These are phyloP conservation scores for Quercus glauca DNA, from an alignment of 306 rosid genomes.

Conservation along the genomic window DNA sequence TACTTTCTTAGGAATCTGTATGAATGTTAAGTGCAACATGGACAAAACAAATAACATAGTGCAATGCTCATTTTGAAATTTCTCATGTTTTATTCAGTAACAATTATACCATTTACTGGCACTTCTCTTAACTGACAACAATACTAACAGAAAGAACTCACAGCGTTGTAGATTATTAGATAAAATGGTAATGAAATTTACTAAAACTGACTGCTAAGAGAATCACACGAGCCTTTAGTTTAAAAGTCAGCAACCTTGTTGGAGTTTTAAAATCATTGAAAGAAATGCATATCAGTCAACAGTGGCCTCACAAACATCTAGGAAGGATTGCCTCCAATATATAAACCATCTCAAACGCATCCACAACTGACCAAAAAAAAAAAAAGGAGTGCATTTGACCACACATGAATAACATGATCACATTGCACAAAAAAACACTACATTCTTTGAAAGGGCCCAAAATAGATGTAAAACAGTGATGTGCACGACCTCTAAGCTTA, in stretches of 20 bases:
- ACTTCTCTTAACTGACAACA: neutral
- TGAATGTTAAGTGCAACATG: constrained; percentile 54
- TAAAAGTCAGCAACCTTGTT: neutral
- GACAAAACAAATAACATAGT: neutral
- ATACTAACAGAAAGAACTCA: neutral
- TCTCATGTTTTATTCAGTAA: neutral
- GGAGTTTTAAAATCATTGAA: neutral
- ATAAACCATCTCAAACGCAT: neutral
- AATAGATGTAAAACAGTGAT: neutral
- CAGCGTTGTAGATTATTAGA: too few species aligned
- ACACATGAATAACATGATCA: too few species aligned
- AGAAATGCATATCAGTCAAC: neutral
- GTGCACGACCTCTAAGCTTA: neutral
- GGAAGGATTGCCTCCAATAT: neutral
- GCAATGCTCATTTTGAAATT: neutral
- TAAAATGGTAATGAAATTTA: neutral
- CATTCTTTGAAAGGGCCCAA: neutral
- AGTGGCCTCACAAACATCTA: neutral
- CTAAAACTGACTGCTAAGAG: neutral
- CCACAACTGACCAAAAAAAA: neutral
- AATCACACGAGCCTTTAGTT: neutral
- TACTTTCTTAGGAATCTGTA: constrained; percentile 89
- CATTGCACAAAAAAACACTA: neutral
- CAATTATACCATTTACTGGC: neutral
- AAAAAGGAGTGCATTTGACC: neutral